Evolutionary conservation across 2,329 filamentous ascomycete genomes (phyloP), one percentile per base, ranked within the genome.

Genomic region (Akanthomyces lecanii): DNA sequence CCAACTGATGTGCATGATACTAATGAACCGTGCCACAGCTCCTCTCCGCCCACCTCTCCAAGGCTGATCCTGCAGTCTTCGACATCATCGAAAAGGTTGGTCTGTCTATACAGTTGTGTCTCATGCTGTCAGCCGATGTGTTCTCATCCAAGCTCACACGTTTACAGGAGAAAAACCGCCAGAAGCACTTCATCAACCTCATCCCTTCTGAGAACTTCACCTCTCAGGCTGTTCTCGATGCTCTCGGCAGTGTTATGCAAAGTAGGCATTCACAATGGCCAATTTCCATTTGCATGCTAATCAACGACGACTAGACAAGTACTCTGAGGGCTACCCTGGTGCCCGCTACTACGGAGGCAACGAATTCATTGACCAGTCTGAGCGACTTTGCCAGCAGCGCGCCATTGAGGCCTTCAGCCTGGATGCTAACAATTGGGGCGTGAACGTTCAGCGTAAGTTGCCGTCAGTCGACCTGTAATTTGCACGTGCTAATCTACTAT

Each of bases 181-280:
- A 99, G 78, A 96, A 97, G 78, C 92, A 98, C 77, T 99, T 97
- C 73, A 97, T 99, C 80, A 98, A 98, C 77, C 83, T 97, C 63
- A 97, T 97, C 68, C 92, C 92, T 23, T 97, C 92, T 7, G 92
- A 97, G 79, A 97, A 97, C 80, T 96, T 97, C 73, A 97, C 92
- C 30, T 96, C 92, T 8, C 91, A 96, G 76, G 91, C 92, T 36
- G 92, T 97, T 23, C 85, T 97, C 62, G 92, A 97, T 82, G 91
- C 92, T 40, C 82, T 97, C 65, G 92, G 92, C 68, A 96, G 92
- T 81, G 89, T 93, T 61, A 97, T 97, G 92, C 92, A 96, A 77
- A 97, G 91, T 93, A 80, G 68, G 85, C 64, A 45, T 48, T 33
- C 53, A 54, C 12, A 52, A 44, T 57, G 25, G 60, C 62, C 36